phyloP scores from a whole-genome alignment of 495 filamentous ascomycete genomes.

The Coniosporium apollinis region DNA sequence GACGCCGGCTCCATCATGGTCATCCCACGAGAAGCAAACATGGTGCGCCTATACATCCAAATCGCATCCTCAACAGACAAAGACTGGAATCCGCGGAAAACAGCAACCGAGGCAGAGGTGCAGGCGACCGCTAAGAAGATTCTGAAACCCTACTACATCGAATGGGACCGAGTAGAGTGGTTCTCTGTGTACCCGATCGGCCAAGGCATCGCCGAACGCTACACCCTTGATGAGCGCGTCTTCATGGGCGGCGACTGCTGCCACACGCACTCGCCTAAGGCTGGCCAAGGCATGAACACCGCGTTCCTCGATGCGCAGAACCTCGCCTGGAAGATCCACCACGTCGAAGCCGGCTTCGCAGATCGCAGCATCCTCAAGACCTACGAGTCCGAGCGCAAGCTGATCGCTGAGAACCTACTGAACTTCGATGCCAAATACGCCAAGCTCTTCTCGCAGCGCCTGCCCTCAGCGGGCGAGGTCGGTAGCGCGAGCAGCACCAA shows the following conservation, averaged over 20 bases:
- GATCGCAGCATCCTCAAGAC: constrained; percentile 42
- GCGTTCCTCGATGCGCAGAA: constrained; percentile 40
- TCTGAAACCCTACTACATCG: constrained; percentile 40
- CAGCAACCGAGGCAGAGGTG: constrained; percentile 37
- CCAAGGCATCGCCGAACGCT: constrained; percentile 52
- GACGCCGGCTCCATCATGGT: constrained; percentile 31
- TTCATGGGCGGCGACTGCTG: constrained; percentile 49
- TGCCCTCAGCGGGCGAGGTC: constrained; percentile 41
- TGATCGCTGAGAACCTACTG: constrained; percentile 56
- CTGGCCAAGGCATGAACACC: constrained; percentile 65
- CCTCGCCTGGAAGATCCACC: constrained; percentile 56
- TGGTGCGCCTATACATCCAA: constrained; percentile 30
- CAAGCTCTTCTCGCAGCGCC: constrained; percentile 31
- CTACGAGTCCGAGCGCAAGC: constrained; percentile 51
- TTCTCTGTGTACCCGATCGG: constrained; percentile 48
- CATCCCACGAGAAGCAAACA: constrained; percentile 28
- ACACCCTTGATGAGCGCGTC: constrained; percentile 41
- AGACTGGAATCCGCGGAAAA: constrained; percentile 37
- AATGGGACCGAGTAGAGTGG: constrained; percentile 42
- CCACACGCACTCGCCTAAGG: constrained; percentile 54
- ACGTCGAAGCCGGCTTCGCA: constrained; percentile 37
- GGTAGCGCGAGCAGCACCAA: constrained; percentile 26
- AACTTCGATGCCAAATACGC: constrained; percentile 42
- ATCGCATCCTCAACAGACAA: constrained; percentile 39
- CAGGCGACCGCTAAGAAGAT: constrained; percentile 44